Evolutionary conservation across 257 asterid genomes (phyloP).

Genomic region (Rhazya stricta): DNA sequence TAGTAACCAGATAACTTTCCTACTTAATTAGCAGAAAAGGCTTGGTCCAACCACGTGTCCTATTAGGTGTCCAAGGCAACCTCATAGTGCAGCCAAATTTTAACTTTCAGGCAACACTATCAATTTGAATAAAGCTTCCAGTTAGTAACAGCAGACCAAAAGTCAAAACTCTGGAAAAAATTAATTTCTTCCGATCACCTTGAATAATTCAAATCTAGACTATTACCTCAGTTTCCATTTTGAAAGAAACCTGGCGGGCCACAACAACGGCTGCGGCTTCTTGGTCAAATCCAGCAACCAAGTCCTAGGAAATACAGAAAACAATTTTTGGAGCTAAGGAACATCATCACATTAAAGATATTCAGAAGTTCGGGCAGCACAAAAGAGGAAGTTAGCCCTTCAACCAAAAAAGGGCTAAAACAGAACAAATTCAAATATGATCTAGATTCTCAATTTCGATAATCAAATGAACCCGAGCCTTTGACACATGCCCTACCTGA

Average conservation of each 20-base stretch:
- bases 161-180: background rate
- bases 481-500: background rate
- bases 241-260: constrained; percentile 93
- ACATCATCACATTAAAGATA: constrained; percentile 6
- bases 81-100: background rate
- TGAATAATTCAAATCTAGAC: constrained; percentile 16
- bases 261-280: constrained; percentile 96
- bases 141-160: background rate
- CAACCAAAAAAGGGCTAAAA: background rate
- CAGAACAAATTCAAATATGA: background rate
- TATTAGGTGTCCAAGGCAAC: background rate
- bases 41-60: background rate
- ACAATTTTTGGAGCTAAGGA: background rate
- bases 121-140: background rate
- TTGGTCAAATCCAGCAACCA: constrained; percentile 96
- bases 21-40: background rate
- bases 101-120: background rate
- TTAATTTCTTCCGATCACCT: constrained; percentile 7
- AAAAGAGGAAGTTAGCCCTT: background rate
- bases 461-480: background rate
- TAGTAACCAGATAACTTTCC: background rate
- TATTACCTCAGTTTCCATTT: constrained; percentile 94
- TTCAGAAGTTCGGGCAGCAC: background rate
- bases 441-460: background rate
- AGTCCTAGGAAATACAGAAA: constrained; percentile 55